Evolutionary conservation across 768 basidiomycete genomes (phyloP).

Genomic region (Floccularia luteovirens): DNA sequence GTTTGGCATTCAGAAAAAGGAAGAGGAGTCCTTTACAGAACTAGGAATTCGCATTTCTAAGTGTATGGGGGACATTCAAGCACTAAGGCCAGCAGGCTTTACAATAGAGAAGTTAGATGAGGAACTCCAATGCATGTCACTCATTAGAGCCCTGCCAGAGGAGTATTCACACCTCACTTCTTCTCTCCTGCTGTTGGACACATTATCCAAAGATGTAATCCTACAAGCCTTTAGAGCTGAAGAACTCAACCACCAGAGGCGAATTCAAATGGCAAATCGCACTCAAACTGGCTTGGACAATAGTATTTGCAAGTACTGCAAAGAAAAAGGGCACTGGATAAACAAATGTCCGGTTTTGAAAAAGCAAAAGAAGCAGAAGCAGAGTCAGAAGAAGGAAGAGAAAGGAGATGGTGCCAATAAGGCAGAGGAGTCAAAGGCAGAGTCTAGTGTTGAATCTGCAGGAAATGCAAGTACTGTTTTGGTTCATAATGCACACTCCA

Average conservation of each 20-base stretch:
- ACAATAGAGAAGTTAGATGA: conserved; percentile 9
- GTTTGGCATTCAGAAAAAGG: conserved; percentile 10
- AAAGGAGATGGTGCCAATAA: neutral
- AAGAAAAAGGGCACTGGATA: neutral
- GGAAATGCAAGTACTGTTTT: neutral
- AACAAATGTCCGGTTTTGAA: neutral
- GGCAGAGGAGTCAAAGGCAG: conserved; percentile 1
- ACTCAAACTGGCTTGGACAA: neutral
- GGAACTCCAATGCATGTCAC: conserved; percentile 13
- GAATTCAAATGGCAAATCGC: neutral
- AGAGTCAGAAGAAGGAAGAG: neutral
- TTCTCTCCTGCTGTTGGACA: neutral
- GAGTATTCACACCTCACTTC: conserved; percentile 7
- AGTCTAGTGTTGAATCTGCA: neutral
- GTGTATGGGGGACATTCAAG: conserved; percentile 9
- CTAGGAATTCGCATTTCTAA: conserved; percentile 9
- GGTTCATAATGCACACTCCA: neutral
- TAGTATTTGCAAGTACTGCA: neutral
- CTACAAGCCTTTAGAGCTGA: conserved; percentile 9
- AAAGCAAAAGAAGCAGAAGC: too few species aligned
- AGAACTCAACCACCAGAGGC: conserved; percentile 5
- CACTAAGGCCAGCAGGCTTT: conserved; percentile 8
- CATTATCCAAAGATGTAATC: neutral
- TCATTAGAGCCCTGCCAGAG: conserved; percentile 13
- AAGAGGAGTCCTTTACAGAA: conserved; percentile 9